These are phyloP conservation scores for Quercus variabilis DNA, from an alignment of 306 rosid genomes.

Conservation along the genomic window DNA sequence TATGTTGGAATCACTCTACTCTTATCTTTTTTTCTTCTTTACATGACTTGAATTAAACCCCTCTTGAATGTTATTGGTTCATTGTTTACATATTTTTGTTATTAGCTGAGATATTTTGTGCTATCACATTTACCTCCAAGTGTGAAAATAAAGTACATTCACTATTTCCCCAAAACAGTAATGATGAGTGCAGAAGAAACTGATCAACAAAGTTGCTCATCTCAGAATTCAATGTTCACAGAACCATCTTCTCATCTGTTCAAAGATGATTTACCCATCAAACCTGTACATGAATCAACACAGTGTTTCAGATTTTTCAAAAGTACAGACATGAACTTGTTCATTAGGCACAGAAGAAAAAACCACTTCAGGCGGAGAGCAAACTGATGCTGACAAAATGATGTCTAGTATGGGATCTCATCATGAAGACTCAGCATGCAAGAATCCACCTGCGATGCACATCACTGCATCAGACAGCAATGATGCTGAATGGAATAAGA, in stretches of 20 bases:
- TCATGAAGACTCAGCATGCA: conserved; percentile 28
- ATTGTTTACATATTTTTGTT: no score
- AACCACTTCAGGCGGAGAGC: conserved; percentile 26
- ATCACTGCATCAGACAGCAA: conserved; percentile 27
- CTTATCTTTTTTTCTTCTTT: no score
- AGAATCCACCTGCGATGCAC: conserved; percentile 31
- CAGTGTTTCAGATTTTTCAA: conserved; percentile 29
- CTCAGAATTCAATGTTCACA: conserved; percentile 27
- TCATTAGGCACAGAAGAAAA: conserved; percentile 24
- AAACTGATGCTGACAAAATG: conserved; percentile 28
- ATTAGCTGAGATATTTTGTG: no score
- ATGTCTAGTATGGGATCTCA: conserved; percentile 19
- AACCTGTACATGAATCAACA: conserved; percentile 20
- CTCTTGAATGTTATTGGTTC: no score
- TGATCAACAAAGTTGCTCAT: conserved; percentile 29
- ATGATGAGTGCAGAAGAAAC: conserved; percentile 23
- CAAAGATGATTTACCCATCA: conserved; percentile 20
- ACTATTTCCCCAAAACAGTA: background rate
- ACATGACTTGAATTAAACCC: no score
- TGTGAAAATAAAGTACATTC: no score
- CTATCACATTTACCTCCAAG: no score
- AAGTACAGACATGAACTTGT: conserved; percentile 26
- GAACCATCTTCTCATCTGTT: conserved; percentile 34
- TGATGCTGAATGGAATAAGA: conserved; percentile 34
- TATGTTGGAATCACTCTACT: no score